Evolutionary conservation across 352 stramenopile genomes (phyloP).

Genomic region (Globisporangium solare): DNA sequence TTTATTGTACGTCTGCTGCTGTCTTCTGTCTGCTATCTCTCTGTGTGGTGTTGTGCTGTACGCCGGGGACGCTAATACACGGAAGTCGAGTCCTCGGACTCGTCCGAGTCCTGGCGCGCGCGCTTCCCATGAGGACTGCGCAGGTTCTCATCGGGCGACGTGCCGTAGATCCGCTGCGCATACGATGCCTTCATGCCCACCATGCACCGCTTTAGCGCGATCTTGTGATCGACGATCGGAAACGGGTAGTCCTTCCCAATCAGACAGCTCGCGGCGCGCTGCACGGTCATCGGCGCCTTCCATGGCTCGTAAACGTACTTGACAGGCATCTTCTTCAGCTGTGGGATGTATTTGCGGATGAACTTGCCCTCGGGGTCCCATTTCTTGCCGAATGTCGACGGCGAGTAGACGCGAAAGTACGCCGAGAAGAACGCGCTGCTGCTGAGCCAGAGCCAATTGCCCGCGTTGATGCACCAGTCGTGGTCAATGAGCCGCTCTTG

Average conservation of each 20-base stretch:
- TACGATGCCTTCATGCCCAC: constrained; percentile 84
- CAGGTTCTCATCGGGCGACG: neutral
- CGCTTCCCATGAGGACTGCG: constrained; percentile 8
- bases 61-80: too few species aligned
- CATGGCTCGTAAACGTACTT: constrained; percentile 96
- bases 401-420: constrained; percentile 97
- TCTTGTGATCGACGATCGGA: constrained; percentile 94
- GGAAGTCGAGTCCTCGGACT: constrained; percentile 7
- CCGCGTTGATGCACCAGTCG: constrained; percentile 96
- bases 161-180: constrained; percentile 21
- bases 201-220: constrained; percentile 84
- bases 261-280: constrained; percentile 72
- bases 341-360: constrained; percentile 92
- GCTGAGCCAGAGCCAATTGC: constrained; percentile 97
- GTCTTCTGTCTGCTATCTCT: too few species aligned
- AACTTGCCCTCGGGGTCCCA: constrained; percentile 91
- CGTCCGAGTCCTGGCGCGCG: constrained; percentile 6
- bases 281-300: constrained; percentile 89
- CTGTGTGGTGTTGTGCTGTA: too few species aligned
- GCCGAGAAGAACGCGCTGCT: constrained; percentile 95
- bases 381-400: constrained; percentile 94
- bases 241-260: constrained; percentile 94
- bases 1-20: too few species aligned
- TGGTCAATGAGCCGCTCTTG: constrained; percentile 95
- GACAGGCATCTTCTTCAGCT: constrained; percentile 72